Percentiles rank a stretch among this genome's conserved stretches.
These are phyloP conservation scores for Solanum chaucha DNA, from an alignment of 257 asterid genomes.

Conservation along the genomic window DNA sequence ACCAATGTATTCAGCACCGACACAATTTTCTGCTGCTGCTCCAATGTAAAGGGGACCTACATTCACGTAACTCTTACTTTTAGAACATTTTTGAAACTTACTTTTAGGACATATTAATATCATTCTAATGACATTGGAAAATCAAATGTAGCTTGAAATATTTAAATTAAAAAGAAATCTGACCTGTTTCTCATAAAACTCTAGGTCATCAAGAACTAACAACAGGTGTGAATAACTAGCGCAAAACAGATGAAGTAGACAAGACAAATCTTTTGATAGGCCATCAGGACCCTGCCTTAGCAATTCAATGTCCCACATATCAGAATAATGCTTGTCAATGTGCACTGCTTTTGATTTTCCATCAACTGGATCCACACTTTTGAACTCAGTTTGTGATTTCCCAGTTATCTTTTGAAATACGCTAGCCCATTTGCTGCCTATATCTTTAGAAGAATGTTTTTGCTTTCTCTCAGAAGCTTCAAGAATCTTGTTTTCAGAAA, in stretches of 20 bases:
- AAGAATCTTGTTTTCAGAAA: conserved; percentile 24
- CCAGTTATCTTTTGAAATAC: conserved; percentile 67
- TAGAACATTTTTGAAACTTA: background rate
- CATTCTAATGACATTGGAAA: background rate
- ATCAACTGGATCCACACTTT: conserved; percentile 12
- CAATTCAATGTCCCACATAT: conserved; percentile 63
- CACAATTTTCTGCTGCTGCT: conserved; percentile 74
- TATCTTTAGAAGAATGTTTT: conserved; percentile 42
- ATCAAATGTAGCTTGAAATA: background rate
- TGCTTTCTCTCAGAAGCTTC: conserved; percentile 42
- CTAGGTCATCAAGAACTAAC: conserved; percentile 86
- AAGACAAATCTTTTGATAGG: conserved; percentile 50
- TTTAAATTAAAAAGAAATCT: background rate
- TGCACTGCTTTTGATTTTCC: conserved; percentile 23
- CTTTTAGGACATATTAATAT: background rate
- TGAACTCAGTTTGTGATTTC: conserved; percentile 37
- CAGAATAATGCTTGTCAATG: conserved; percentile 39
- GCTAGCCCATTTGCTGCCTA: conserved; percentile 66
- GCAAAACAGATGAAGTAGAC: conserved; percentile 82
- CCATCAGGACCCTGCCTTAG: conserved; percentile 78
- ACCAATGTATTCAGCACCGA: conserved; percentile 69
- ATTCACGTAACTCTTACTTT: background rate
- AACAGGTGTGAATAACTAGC: conserved; percentile 82
- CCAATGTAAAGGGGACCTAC: conserved; percentile 82
- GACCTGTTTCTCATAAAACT: conserved; percentile 96